Evolutionary conservation across 768 basidiomycete genomes (phyloP).

Genomic region (Thelephora ganbajun): DNA sequence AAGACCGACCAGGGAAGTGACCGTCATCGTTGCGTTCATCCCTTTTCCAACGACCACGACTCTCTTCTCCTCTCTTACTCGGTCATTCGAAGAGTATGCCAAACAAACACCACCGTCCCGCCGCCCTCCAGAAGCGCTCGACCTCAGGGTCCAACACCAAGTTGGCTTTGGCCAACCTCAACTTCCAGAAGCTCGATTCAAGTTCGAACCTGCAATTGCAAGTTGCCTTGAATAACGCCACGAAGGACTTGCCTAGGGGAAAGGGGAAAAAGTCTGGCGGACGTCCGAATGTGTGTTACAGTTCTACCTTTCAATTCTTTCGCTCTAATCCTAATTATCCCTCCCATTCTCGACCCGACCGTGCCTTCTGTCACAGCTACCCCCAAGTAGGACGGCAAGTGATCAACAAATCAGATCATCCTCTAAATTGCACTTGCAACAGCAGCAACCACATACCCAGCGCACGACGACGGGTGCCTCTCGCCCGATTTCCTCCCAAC

Average conservation of each 20-base stretch:
- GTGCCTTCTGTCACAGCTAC: too few relatives aligned
- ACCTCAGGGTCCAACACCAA: constrained; percentile 5
- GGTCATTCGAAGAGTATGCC: constrained; percentile 12
- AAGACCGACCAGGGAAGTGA: neutral
- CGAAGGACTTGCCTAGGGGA: too few relatives aligned
- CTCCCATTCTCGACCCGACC: too few relatives aligned
- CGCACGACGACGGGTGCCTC: constrained; percentile 3
- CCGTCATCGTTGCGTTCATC: constrained; percentile 7
- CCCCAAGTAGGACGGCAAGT: neutral
- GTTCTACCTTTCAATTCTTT: too few relatives aligned
- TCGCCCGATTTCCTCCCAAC: too few relatives aligned
- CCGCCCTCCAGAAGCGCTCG: constrained; percentile 10
- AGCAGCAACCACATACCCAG: neutral
- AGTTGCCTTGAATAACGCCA: too few relatives aligned
- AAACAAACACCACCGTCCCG: constrained; percentile 9
- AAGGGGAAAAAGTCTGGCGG: too few relatives aligned
- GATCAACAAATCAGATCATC: constrained; percentile 1
- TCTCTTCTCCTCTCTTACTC: neutral
- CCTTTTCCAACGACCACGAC: constrained; percentile 3
- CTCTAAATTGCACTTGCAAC: constrained; percentile 1
- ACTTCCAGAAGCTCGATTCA: too few relatives aligned
- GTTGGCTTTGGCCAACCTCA: constrained; percentile 3
- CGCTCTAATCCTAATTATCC: too few relatives aligned
- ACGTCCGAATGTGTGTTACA: too few relatives aligned
- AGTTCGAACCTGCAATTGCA: too few relatives aligned